phyloP scores from a whole-genome alignment of 345 rosid genomes.

The Hibiscus syriacus region DNA sequence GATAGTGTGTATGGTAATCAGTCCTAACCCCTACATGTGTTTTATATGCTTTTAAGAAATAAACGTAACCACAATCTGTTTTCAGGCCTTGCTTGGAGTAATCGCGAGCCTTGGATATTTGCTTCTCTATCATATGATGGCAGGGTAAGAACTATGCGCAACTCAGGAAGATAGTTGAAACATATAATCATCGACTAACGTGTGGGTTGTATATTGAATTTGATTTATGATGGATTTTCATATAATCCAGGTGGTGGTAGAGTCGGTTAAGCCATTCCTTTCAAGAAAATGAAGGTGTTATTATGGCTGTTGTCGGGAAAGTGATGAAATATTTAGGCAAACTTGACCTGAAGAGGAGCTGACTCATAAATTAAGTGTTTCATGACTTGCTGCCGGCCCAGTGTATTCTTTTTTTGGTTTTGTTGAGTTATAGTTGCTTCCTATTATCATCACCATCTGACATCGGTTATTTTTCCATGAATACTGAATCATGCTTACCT shows the following conservation, averaged over 20 bases:
- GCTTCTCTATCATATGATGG: constrained; percentile 93
- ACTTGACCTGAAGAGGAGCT: background rate
- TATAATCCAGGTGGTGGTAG: constrained; percentile 51
- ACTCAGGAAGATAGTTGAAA: background rate
- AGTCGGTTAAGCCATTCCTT: constrained; percentile 54
- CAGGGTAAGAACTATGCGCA: constrained; percentile 45
- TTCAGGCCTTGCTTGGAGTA: constrained; percentile 88
- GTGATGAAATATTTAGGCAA: background rate
- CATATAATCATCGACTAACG: background rate
- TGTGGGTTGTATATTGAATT: background rate
- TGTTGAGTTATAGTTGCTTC: too few relatives aligned
- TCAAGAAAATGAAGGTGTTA: constrained; percentile 31
- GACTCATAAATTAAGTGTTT: background rate
- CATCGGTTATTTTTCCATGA: background rate
- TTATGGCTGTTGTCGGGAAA: too few relatives aligned
- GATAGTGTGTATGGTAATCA: constrained; percentile 78
- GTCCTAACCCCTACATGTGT: background rate
- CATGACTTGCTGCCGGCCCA: background rate
- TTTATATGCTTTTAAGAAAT: background rate
- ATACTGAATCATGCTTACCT: too few relatives aligned
- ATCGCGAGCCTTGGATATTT: constrained; percentile 80
- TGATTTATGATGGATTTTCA: background rate
- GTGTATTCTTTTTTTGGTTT: too few relatives aligned
- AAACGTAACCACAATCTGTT: constrained; percentile 11
- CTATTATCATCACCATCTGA: background rate